A percentile compares a stretch with the other conserved stretches of the same genome.
phyloP scores from a whole-genome alignment of 495 filamentous ascomycete genomes.

The Choiromyces venosus region DNA sequence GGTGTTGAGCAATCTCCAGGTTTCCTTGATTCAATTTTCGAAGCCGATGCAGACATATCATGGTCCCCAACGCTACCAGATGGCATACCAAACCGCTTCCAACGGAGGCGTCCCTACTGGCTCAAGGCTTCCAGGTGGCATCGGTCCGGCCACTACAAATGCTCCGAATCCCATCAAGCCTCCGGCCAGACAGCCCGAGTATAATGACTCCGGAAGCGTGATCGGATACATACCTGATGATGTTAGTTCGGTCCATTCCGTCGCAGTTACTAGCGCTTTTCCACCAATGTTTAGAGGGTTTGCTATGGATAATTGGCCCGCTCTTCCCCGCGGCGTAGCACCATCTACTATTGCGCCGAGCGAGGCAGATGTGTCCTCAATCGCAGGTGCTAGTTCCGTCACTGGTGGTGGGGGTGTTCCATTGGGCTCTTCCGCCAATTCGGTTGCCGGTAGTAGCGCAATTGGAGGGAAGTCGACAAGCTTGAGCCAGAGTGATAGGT shows the following conservation, averaged over 20 bases:
- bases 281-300: slow-evolving; percentile 96
- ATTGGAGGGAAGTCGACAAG: slow-evolving; percentile 60
- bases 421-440: slow-evolving; percentile 34
- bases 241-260: slow-evolving; percentile 91
- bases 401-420: slow-evolving; percentile 64
- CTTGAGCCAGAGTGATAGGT: slow-evolving; percentile 75
- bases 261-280: slow-evolving; percentile 73
- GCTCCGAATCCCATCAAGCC: slow-evolving; percentile 49
- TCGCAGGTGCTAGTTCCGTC: slow-evolving; percentile 75
- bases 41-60: slow-evolving; percentile 88
- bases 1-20: slow-evolving; percentile 90
- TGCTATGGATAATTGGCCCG: slow-evolving; percentile 77
- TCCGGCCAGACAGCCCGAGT: slow-evolving; percentile 57
- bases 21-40: slow-evolving; percentile 90
- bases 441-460: slow-evolving; percentile 22
- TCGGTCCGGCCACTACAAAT: slow-evolving; percentile 38
- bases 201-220: slow-evolving; percentile 78
- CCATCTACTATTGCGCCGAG: slow-evolving; percentile 39
- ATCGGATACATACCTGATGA: slow-evolving; percentile 95
- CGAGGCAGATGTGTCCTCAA: slow-evolving; percentile 31
- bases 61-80: slow-evolving; percentile 80
- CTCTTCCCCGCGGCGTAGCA: slow-evolving; percentile 62
- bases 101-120: slow-evolving; percentile 44
- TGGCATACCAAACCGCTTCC: slow-evolving; percentile 67
- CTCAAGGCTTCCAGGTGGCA: slow-evolving; percentile 41